phyloP scores from a whole-genome alignment of 257 asterid species.

The Solanum phureja region DNA sequence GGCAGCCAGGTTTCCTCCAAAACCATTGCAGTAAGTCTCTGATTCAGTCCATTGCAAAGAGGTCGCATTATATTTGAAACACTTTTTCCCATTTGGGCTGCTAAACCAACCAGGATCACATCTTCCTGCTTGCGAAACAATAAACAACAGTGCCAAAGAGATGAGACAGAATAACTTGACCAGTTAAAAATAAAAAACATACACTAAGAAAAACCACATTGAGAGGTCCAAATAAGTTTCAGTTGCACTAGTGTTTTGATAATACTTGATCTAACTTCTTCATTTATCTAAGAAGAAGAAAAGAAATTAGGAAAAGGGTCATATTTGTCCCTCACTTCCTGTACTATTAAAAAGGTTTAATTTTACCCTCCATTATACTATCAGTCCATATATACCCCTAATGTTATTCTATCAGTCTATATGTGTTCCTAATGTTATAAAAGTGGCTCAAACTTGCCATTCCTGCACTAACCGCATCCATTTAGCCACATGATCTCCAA shows the following conservation, averaged over 20 bases:
- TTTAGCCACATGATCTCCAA: background rate
- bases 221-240: background rate
- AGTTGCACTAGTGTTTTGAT: background rate
- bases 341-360: background rate
- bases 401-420: background rate
- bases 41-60: slow-evolving; percentile 66
- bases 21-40: slow-evolving; percentile 47
- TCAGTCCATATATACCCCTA: background rate
- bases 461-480: background rate
- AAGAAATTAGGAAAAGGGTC: background rate
- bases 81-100: slow-evolving; percentile 39
- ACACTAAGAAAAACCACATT: background rate
- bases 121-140: slow-evolving; percentile 26
- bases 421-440: background rate
- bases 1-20: slow-evolving; percentile 62
- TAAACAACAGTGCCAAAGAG: background rate
- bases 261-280: background rate
- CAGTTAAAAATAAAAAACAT: background rate
- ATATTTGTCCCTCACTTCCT: background rate
- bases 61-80: slow-evolving; percentile 36
- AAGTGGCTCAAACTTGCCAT: background rate
- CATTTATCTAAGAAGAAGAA: background rate
- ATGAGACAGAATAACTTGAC: background rate
- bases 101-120: slow-evolving; percentile 60
- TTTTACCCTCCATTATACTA: background rate